Conservation (phyloP, 2,329 filamentous ascomycete genomes). For the Fusarium pilosicola region DNA sequence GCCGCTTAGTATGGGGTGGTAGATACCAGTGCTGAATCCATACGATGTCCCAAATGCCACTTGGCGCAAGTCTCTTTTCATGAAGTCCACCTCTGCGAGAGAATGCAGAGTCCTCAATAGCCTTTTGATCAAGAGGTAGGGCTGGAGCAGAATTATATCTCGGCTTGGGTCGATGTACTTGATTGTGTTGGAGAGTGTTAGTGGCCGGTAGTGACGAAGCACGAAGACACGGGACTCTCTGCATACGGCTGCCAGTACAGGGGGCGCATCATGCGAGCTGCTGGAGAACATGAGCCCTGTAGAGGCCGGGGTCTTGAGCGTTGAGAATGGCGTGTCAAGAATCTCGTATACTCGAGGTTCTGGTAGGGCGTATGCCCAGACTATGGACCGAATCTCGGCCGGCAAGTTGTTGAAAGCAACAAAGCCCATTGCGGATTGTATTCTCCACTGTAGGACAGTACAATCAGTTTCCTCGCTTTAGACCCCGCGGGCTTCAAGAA, state of each 20-base stretch:
- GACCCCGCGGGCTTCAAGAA: background rate
- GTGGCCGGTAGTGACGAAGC: constrained; percentile 19
- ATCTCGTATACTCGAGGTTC: constrained; percentile 37
- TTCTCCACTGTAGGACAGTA: background rate
- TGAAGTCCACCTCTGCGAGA: constrained; percentile 26
- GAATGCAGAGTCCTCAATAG: constrained; percentile 29
- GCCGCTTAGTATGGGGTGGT: constrained; percentile 29
- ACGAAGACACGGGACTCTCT: constrained; percentile 23
- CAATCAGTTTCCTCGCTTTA: background rate
- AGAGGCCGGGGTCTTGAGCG: constrained; percentile 28
- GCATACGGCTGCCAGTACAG: constrained; percentile 20
- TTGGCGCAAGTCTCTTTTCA: constrained; percentile 28
- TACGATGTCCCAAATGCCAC: constrained; percentile 37
- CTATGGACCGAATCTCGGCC: constrained; percentile 34
- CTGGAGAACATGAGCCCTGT: constrained; percentile 34
- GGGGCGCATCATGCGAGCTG: constrained; percentile 26
- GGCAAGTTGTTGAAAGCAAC: constrained; percentile 26
- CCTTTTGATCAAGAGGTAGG: constrained; percentile 29
- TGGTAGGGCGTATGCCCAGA: constrained; percentile 31
- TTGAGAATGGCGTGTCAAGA: constrained; percentile 32
- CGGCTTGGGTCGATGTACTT: constrained; percentile 30
- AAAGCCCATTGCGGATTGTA: constrained; percentile 17
- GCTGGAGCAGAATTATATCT: constrained; percentile 33
- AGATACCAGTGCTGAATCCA: constrained; percentile 36
- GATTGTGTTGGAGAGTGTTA: constrained; percentile 25